Evolutionary conservation across 768 basidiomycete species (phyloP), one percentile per base, ranked within the genome.

Genomic region (Inosperma sp.): DNA sequence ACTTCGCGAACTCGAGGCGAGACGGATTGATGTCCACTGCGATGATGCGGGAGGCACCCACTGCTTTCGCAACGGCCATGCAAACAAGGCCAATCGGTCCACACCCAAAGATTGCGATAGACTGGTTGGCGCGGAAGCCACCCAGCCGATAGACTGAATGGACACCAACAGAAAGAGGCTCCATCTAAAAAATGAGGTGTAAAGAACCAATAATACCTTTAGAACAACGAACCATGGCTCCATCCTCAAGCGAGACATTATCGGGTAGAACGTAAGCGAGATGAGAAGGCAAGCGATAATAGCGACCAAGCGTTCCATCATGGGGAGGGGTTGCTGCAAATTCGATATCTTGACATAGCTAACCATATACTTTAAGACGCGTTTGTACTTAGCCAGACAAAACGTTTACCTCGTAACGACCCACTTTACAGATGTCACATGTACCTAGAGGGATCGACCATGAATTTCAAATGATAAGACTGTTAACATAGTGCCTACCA

Each of bases 251-350:
- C 16, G 85, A 80, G 41, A 97, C 81, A 62, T 82, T 75, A n/a
- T 85, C 79, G 2, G 93, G 93, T 10, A 98, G 81, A 31, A 72
- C 76, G 67, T 91, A 93, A 47, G 84, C 86, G 19, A 96, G 77
- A 66, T 96, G 89, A 21, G 82, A 83, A 13, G 93, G 91, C 49
- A 95, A 74, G 47, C 78, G 80, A 69, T 95, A 98, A 73, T 86
- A 95, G 37, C 91, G 79, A 40, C 77, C 77, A 17, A 96, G 80
- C 12, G 94, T 97, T 48, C 94, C 94, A 61, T 95, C 88, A 62
- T 86, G 81, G 1, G 95, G 95, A 48, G 94, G 95, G 12, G 94
- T 95, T 2, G 94, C 93, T 14, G 93, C 93, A 59, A 94, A 94
- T 44, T 80, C 73, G 65, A 95, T 86, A 49, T 92, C 76, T 1